phyloP scores from a whole-genome alignment of 2,329 filamentous ascomycete genomes.

The Colletotrichum shisoi region DNA sequence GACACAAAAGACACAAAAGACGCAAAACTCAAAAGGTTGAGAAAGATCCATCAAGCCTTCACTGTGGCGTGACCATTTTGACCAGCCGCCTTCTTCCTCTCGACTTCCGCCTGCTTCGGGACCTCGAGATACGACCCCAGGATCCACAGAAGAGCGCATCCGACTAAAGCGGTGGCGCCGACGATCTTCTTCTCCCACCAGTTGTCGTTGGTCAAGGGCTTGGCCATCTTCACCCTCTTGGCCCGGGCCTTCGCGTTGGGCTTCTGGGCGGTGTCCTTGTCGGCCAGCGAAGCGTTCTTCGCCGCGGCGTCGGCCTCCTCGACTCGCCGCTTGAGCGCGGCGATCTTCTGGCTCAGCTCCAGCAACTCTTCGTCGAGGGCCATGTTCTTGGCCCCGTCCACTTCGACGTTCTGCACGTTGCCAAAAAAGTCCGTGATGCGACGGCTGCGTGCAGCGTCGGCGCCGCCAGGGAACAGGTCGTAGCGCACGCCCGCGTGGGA shows the following conservation, averaged over 20 bases:
- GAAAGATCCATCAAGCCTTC: slow-evolving; percentile 3
- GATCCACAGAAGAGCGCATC: slow-evolving; percentile 67
- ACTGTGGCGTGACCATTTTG: slow-evolving; percentile 19
- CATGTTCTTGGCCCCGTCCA: slow-evolving; percentile 70
- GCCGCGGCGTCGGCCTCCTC: slow-evolving; percentile 54
- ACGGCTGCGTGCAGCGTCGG: slow-evolving; percentile 76
- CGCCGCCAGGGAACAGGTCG: slow-evolving; percentile 90
- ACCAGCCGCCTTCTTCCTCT: not conserved
- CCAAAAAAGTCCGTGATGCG: slow-evolving; percentile 97
- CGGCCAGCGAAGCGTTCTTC: slow-evolving; percentile 38
- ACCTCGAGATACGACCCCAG: slow-evolving; percentile 62
- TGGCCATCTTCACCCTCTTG: slow-evolving; percentile 49
- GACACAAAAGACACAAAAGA: not conserved
- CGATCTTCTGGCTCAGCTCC: slow-evolving; percentile 74
- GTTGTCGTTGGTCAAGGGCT: slow-evolving; percentile 69
- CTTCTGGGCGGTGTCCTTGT: slow-evolving; percentile 17
- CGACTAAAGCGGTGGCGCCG: slow-evolving; percentile 68
- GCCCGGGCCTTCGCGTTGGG: slow-evolving; percentile 39
- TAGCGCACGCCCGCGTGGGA: slow-evolving; percentile 90
- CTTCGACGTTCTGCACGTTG: slow-evolving; percentile 95
- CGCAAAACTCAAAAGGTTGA: too few species aligned
- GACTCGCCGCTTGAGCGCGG: slow-evolving; percentile 59
- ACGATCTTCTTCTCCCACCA: slow-evolving; percentile 73
- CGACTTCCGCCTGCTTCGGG: slow-evolving; percentile 33
- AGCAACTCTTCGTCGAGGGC: slow-evolving; percentile 76